phyloP scores from a whole-genome alignment of 2,329 filamentous ascomycete species.

The Lachnellula occidentalis region DNA sequence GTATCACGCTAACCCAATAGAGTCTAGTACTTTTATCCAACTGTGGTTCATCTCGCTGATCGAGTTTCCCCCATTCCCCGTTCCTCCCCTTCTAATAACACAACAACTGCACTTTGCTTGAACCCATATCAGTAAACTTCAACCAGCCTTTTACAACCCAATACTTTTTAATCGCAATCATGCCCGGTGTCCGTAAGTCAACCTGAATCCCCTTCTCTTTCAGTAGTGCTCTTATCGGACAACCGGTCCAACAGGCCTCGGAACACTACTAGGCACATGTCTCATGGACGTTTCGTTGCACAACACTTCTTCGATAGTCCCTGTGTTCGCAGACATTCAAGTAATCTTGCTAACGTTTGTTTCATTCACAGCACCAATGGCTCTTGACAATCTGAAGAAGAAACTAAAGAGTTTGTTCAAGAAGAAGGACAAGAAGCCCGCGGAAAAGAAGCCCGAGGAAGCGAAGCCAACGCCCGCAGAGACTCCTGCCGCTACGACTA shows the following conservation, averaged over 20 bases:
- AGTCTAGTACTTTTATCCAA: background rate
- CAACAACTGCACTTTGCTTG: background rate
- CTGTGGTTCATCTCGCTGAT: background rate
- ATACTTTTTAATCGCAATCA: background rate
- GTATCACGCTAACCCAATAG: background rate
- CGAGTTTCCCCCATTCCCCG: background rate
- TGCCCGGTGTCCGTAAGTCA: background rate
- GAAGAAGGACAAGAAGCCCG: conserved; percentile 26
- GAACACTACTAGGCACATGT: conserved; percentile 6
- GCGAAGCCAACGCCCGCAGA: conserved; percentile 16
- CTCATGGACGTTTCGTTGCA: background rate
- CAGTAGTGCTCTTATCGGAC: background rate
- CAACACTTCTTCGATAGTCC: background rate
- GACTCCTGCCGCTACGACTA: conserved; percentile 8
- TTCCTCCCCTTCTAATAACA: background rate
- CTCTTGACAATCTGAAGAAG: conserved; percentile 26
- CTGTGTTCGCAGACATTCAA: background rate
- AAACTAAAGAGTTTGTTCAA: conserved; percentile 29
- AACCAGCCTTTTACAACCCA: background rate
- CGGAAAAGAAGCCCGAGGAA: conserved; percentile 17
- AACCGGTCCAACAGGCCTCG: background rate
- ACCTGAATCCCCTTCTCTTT: background rate
- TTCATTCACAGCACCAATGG: conserved; percentile 26
- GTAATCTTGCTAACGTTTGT: conserved; percentile 9
- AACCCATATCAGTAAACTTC: background rate